Base-by-base conservation (phyloP, 805 yeast genomes). In the Kodamaea jinghongensis region DNA sequence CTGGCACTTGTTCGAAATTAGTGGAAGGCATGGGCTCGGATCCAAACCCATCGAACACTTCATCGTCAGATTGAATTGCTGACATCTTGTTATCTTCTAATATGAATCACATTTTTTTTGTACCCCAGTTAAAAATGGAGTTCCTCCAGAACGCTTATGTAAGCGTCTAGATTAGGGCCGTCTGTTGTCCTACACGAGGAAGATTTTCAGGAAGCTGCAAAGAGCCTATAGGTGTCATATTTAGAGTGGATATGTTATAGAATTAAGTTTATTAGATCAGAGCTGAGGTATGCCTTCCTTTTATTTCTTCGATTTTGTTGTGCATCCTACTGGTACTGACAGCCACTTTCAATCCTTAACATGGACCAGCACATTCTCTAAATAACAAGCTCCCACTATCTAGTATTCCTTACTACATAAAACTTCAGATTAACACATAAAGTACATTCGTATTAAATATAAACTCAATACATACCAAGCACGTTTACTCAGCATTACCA, bases 401-500 rank as follows among this genome's bases (percentile, higher is more conserved):
- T 22, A 17, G 23, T 22, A 17, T 17, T 6, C 12, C 12, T 14
- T n/a, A 15, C 12, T 20, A 16, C 36, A 12, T 17, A 27, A 14
- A 27, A 10, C 33, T 5, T 30, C 16, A 14, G 15, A 34, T 25
- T 36, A 36, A 38, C 41, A 39, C 42, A 37, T 31, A 41, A 37
- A 31, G 39, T 38, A 33, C 39, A 42, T 33, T 27, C 37, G 32
- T 41, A 37, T 40, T 41, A 38, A 28, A 17, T 33, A 38, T 38
- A 37, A 16, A 35, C 34, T 31, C 40, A 34, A 34, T 31, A 34
- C 31, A 22, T 38, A 46, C 41, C 45, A 47, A 45, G 29, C 35
- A 47, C 52, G 70, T 69, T 79, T 87, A 88, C 80, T 89, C 96
- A 68, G 79, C 78, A 71, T 86, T 89, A 70, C 98, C 98, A 73